Base-by-base conservation (phyloP, 2,329 filamentous ascomycete species). In the Claviceps sorghi region DNA sequence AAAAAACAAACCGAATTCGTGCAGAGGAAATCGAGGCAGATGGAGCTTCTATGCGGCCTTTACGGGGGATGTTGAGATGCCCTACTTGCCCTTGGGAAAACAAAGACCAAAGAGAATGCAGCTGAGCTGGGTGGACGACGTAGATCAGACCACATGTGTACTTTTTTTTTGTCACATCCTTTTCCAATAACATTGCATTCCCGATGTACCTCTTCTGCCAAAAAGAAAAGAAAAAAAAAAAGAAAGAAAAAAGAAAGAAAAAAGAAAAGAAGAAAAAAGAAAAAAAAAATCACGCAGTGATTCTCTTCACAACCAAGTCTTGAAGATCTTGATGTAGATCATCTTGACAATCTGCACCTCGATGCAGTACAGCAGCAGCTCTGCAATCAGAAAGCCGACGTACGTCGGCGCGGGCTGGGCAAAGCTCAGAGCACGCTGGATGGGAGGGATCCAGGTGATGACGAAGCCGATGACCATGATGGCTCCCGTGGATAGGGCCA, bases 271-370 rank as follows among this genome's bases (percentile, higher is more conserved):
- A n/a, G n/a, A 5, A 7, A 4, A 7, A 38, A 38, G 5, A 38
- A 38, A 38, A 38, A 38, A 38, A 38, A 38, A n/a, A 38, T 2
- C 15, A n/a, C 17, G 6, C 8, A n/a, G 5, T 38, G 5, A 5
- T 15, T 17, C 2, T 38, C 17, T 38, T 51, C 50, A 62, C 43
- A 62, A 53, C 61, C 61, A 62, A 10, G 53, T 51, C 49, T 61
- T 59, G 53, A 62, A 62, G 26, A 61, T 41, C 41, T 54, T 54
- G 17, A 60, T 51, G 52, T 62, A 62, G 21, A 59, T 51, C 56
- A 61, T 59, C 55, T 62, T 62, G 50, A 62, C 61, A 2, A 59
- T 22, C 52, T 62, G 61, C 7, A 62, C 61, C 51, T 62, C 59
- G 8, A 60, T 4, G 29, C 56, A 58, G 55, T 62, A 62, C 22